Percentiles rank a stretch among this genome's conserved stretches.
Evolutionary conservation across 257 asterid species (phyloP).

Genomic region (Nicotiana otophora): DNA sequence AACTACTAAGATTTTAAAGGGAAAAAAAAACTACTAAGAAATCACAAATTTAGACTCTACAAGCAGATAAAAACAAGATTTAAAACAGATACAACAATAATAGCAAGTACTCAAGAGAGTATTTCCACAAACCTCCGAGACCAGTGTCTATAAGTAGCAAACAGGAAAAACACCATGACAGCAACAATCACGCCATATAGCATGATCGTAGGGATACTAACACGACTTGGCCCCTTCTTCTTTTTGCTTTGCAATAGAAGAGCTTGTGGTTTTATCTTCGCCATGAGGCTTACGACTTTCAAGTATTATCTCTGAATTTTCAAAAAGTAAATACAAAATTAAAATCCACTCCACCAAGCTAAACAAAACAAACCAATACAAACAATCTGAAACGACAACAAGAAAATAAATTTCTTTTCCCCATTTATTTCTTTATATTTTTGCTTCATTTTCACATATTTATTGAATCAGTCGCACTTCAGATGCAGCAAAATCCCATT

Average conservation of each 20-base stretch:
- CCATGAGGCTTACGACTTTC: slow-evolving; percentile 23
- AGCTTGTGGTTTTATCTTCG: slow-evolving; percentile 52
- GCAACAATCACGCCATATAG: slow-evolving; percentile 27
- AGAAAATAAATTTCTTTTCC: neutral
- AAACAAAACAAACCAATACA: neutral
- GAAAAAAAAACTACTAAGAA: neutral
- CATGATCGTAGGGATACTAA: slow-evolving; percentile 29
- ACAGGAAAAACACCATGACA: slow-evolving; percentile 37
- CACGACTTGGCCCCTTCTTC: slow-evolving; percentile 40
- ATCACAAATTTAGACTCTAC: neutral
- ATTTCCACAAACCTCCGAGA: slow-evolving; percentile 25
- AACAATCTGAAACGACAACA: neutral
- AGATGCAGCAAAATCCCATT: neutral
- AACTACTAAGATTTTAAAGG: too few species aligned
- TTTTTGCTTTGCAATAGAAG: slow-evolving; percentile 50
- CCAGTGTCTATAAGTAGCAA: slow-evolving; percentile 43
- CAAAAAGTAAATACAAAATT: neutral
- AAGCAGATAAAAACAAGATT: neutral
- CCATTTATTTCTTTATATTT: neutral
- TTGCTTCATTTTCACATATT: neutral
- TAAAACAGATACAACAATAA: neutral
- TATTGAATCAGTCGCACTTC: neutral
- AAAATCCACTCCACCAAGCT: neutral
- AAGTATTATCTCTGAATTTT: slow-evolving; percentile 2
- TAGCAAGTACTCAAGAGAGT: neutral